A percentile compares a stretch with the other conserved stretches of the same genome.
phyloP scores from a whole-genome alignment of 768 basidiomycete species.

The Cystobasidiopsis lactophilus region DNA sequence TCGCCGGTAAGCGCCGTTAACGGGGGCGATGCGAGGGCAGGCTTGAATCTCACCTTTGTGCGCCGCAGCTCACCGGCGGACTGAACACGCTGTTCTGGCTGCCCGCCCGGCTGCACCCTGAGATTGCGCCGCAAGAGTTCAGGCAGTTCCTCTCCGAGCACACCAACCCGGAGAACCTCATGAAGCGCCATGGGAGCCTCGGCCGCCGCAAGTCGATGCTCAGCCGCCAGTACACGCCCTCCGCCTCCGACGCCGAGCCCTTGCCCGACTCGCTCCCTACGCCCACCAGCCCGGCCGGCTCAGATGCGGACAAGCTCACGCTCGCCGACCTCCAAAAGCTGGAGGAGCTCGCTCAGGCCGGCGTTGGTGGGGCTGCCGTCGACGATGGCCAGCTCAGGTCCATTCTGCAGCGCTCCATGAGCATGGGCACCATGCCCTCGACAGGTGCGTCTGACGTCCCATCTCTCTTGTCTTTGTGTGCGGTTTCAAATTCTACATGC shows the following conservation, averaged over 20 bases:
- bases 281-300: neutral
- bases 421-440: slow-evolving; percentile 13
- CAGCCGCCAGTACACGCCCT: slow-evolving; percentile 72
- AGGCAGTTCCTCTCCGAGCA: slow-evolving; percentile 86
- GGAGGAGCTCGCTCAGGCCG: slow-evolving; percentile 74
- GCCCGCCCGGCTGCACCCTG: slow-evolving; percentile 84
- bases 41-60: neutral
- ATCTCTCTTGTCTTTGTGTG: no score
- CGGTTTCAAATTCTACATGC: no score
- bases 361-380: slow-evolving; percentile 53
- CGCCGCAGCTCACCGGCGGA: neutral
- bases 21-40: no score
- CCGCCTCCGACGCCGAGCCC: slow-evolving; percentile 38
- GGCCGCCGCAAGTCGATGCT: slow-evolving; percentile 75
- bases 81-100: slow-evolving; percentile 77
- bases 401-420: slow-evolving; percentile 12
- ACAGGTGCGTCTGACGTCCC: slow-evolving; percentile 3
- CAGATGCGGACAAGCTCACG: slow-evolving; percentile 48
- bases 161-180: slow-evolving; percentile 26
- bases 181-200: slow-evolving; percentile 32
- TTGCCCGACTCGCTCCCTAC: neutral
- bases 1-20: neutral
- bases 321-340: slow-evolving; percentile 84
- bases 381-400: slow-evolving; percentile 39
- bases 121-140: slow-evolving; percentile 92